phyloP scores from a whole-genome alignment of 495 filamentous ascomycete genomes.

The Neurospora sp. region DNA sequence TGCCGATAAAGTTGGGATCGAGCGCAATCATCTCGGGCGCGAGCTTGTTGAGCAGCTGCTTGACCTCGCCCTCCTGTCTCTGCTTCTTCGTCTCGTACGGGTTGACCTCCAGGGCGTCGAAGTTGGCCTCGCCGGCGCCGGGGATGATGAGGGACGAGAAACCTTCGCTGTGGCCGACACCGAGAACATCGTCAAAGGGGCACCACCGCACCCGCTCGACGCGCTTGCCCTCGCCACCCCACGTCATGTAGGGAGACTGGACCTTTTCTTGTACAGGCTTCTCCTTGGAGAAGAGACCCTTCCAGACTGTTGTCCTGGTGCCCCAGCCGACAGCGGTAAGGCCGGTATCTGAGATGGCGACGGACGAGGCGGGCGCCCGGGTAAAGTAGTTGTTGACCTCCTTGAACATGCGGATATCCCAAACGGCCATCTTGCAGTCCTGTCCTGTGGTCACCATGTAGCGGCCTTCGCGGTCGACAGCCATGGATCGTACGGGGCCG shows the following conservation, averaged over 20 bases:
- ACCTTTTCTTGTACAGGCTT: conserved; percentile 62
- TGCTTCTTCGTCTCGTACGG: conserved; percentile 95
- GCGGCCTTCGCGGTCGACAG: conserved; percentile 77
- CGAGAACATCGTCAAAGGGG: conserved; percentile 88
- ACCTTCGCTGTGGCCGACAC: conserved; percentile 72
- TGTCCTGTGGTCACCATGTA: conserved; percentile 96
- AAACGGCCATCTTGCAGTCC: conserved; percentile 85
- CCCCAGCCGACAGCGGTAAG: conserved; percentile 89
- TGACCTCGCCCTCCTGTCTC: conserved; percentile 87
- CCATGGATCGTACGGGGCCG: conserved; percentile 81
- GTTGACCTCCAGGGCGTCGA: conserved; percentile 85
- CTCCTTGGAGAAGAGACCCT: conserved; percentile 67
- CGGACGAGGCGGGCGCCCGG: conserved; percentile 68
- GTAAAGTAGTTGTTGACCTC: conserved; percentile 88
- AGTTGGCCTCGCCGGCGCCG: conserved; percentile 93
- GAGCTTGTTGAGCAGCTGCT: conserved; percentile 79
- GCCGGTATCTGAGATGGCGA: conserved; percentile 80
- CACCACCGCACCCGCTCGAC: conserved; percentile 84
- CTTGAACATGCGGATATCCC: conserved; percentile 92
- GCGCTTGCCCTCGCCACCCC: conserved; percentile 75
- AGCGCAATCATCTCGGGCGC: conserved; percentile 95
- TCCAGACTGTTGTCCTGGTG: conserved; percentile 81
- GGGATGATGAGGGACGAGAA: conserved; percentile 86
- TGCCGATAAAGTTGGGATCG: conserved; percentile 82
- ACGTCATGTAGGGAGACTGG: conserved; percentile 82